These are phyloP conservation scores for Pestalotiopsis fici DNA, from an alignment of 2,329 filamentous ascomycete genomes.

Conservation along the genomic window DNA sequence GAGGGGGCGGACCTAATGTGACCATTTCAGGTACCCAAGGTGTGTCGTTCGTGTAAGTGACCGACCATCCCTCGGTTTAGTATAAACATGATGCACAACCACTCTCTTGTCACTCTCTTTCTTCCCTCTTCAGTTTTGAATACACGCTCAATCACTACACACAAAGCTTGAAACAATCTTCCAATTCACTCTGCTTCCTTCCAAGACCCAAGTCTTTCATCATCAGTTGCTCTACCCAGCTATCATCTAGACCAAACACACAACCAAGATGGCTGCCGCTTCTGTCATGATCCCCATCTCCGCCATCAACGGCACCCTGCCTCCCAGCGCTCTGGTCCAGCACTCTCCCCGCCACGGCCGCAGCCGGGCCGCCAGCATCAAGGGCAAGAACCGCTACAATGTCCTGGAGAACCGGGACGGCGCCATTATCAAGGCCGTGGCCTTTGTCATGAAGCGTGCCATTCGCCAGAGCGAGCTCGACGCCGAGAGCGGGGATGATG, in stretches of 20 bases:
- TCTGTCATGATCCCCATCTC: constrained; percentile 34
- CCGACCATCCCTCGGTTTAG: neutral
- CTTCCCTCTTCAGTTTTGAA: neutral
- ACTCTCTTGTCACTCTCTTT: neutral
- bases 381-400: constrained; percentile 41
- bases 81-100: neutral
- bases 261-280: constrained; percentile 32
- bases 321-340: constrained; percentile 34
- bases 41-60: neutral
- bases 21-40: neutral
- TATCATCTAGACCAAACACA: no score
- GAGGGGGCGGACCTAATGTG: neutral
- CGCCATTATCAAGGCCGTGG: constrained; percentile 40
- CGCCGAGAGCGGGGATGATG: constrained; percentile 32
- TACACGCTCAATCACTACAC: neutral
- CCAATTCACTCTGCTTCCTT: no score
- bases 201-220: no score
- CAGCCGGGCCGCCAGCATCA: constrained; percentile 39
- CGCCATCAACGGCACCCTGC: constrained; percentile 35
- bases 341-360: constrained; percentile 36
- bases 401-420: constrained; percentile 41
- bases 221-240: no score
- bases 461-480: constrained; percentile 16
- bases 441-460: constrained; percentile 41
- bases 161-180: neutral